Conservation (phyloP, 2,329 filamentous ascomycete genomes). For the Cercospora sp. region DNA sequence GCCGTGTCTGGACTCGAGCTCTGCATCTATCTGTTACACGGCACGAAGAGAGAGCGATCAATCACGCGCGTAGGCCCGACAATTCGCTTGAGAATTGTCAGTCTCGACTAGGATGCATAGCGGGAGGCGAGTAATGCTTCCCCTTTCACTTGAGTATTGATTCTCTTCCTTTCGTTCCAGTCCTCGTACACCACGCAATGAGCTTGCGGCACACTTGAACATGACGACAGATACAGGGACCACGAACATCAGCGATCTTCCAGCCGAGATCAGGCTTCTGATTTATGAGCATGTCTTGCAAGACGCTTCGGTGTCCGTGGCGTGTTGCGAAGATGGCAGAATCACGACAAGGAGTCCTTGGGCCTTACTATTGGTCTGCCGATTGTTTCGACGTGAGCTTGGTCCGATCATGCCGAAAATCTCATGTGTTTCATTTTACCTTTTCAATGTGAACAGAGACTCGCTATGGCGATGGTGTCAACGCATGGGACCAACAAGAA, state of each 20-base stretch:
- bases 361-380: neutral
- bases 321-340: neutral
- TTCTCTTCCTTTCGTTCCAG: neutral
- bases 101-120: neutral
- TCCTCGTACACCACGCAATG: neutral
- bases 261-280: slow-evolving; percentile 3
- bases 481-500: neutral
- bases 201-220: neutral
- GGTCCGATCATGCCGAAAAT: neutral
- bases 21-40: slow-evolving; percentile 8
- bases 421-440: neutral
- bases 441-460: neutral
- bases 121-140: neutral
- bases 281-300: slow-evolving; percentile 11
- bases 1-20: slow-evolving; percentile 6
- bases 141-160: neutral
- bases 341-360: neutral
- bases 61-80: neutral
- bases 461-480: neutral
- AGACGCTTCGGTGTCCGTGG: slow-evolving; percentile 1
- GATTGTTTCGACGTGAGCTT: neutral
- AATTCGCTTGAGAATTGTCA: neutral
- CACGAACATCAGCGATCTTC: slow-evolving; percentile 1
- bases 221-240: neutral
- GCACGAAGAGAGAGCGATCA: neutral